These are phyloP conservation scores for Russula olivacea DNA, from an alignment of 768 basidiomycete genomes.

Conservation along the genomic window DNA sequence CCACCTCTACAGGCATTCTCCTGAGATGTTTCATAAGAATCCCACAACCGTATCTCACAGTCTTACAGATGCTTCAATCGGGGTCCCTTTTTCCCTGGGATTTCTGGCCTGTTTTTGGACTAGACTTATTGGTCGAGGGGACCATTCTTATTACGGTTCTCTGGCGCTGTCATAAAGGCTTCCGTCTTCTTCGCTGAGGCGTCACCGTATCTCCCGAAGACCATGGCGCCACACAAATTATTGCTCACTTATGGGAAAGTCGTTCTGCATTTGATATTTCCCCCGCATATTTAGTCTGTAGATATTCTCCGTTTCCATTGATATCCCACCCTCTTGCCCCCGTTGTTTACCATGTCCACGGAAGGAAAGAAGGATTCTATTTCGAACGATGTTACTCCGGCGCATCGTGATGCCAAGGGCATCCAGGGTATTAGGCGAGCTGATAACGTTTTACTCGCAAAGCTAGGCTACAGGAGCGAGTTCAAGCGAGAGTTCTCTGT, in stretches of 20 bases:
- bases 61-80: neutral
- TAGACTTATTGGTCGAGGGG: neutral
- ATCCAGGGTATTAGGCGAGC: conserved; percentile 24
- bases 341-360: conserved; percentile 3
- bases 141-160: neutral
- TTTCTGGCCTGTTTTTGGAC: neutral
- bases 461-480: conserved; percentile 65
- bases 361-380: conserved; percentile 8
- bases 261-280: conserved; percentile 2
- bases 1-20: neutral
- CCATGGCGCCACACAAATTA: neutral
- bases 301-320: neutral
- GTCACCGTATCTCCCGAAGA: neutral
- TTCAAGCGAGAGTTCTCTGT: conserved; percentile 73
- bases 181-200: neutral
- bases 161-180: neutral
- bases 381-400: neutral
- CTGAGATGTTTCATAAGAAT: neutral
- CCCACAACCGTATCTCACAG: neutral
- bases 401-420: neutral
- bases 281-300: neutral
- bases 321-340: neutral
- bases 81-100: neutral
- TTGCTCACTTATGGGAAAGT: neutral
- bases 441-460: conserved; percentile 54